Conservation (phyloP, 2,329 filamentous ascomycete species). For the Calonectria pseudoturangicola region DNA sequence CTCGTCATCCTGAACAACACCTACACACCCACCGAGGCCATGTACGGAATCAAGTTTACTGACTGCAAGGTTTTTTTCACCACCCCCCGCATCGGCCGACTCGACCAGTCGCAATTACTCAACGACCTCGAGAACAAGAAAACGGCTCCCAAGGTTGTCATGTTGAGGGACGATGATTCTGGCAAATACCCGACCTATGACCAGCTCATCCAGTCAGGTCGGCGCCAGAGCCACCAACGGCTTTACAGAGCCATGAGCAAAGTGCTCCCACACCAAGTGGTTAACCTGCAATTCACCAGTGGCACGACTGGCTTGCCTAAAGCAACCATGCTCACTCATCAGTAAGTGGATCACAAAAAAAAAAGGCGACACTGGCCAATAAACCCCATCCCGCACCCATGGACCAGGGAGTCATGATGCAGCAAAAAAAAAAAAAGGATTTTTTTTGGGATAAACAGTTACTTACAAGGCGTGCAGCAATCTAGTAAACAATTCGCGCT, state of each 20-base stretch:
- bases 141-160: constrained; percentile 71
- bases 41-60: constrained; percentile 82
- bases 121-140: constrained; percentile 68
- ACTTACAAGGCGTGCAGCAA: constrained; percentile 63
- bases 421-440: neutral
- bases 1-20: constrained; percentile 89
- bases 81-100: constrained; percentile 79
- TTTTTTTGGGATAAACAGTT: neutral
- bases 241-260: constrained; percentile 72
- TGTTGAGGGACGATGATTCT: constrained; percentile 72
- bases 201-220: constrained; percentile 72
- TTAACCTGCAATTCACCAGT: constrained; percentile 84
- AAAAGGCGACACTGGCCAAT: neutral
- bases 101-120: constrained; percentile 78
- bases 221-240: constrained; percentile 67
- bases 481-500: constrained; percentile 79
- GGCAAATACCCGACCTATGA: constrained; percentile 76
- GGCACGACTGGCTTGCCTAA: constrained; percentile 85
- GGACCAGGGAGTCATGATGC: constrained; percentile 25
- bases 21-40: constrained; percentile 83
- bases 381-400: constrained; percentile 11
- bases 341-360: constrained; percentile 65
- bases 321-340: constrained; percentile 83
- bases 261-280: constrained; percentile 79
- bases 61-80: constrained; percentile 85